Conservation (phyloP, 2,329 filamentous ascomycete genomes). For the Ophiognomonia clavigignenti-juglandacearum region DNA sequence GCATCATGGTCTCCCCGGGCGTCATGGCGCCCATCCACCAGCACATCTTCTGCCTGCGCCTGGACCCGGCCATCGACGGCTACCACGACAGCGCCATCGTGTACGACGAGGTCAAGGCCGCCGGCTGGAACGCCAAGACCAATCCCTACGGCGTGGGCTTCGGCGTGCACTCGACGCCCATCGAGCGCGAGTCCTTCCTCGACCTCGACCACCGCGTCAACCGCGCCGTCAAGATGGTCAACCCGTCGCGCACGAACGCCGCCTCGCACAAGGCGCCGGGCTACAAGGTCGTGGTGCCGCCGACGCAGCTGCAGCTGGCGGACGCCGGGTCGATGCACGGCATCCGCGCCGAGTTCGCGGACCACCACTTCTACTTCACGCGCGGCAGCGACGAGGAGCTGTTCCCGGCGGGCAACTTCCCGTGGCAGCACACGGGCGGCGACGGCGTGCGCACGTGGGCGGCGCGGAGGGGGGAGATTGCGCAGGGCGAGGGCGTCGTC, state of each 20-base stretch:
- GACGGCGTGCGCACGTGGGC: slow-evolving; percentile 36
- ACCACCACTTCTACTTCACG: slow-evolving; percentile 54
- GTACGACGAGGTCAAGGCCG: slow-evolving; percentile 45
- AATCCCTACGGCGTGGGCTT: slow-evolving; percentile 2
- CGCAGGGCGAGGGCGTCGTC: slow-evolving; percentile 4
- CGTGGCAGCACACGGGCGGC: slow-evolving; percentile 50
- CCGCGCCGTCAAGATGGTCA: slow-evolving; percentile 28
- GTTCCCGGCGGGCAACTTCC: slow-evolving; percentile 55
- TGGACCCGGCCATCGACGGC: slow-evolving; percentile 53
- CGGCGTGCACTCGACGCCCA: slow-evolving; percentile 1
- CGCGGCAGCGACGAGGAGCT: slow-evolving; percentile 53
- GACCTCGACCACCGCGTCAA: slow-evolving; percentile 2
- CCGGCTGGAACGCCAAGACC: slow-evolving; percentile 5
- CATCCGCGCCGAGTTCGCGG: slow-evolving; percentile 54
- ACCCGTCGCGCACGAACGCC: slow-evolving; percentile 47
- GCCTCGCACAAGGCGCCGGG: slow-evolving; percentile 40
- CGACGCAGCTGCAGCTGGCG: slow-evolving; percentile 53
- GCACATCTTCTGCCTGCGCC: slow-evolving; percentile 49
- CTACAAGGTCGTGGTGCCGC: slow-evolving; percentile 45
- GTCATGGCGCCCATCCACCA: slow-evolving; percentile 54
- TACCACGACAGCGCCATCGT: slow-evolving; percentile 42
- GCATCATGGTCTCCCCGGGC: slow-evolving; percentile 42
- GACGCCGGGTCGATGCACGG: slow-evolving; percentile 47
- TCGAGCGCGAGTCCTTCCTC: background rate
- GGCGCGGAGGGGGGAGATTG: slow-evolving; percentile 32